Evolutionary conservation across 768 basidiomycete species (phyloP).

Genomic region (Hortiboletus flavorubellus): DNA sequence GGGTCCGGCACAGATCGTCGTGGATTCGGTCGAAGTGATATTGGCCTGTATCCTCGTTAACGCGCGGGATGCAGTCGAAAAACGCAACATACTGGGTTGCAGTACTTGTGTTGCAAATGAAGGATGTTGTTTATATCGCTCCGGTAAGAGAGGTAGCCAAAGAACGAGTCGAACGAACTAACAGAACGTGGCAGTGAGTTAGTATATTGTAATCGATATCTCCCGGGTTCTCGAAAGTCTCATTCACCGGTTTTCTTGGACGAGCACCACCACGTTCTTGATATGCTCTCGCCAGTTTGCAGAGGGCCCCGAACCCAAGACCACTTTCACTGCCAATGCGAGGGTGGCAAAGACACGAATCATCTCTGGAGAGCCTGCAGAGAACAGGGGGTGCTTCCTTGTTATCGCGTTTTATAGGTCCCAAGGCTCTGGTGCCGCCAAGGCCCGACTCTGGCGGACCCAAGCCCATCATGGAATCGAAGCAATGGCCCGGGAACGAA

Average conservation of each 20-base stretch:
- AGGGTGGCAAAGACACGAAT: slow-evolving; percentile 5
- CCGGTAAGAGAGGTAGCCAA: slow-evolving; percentile 27
- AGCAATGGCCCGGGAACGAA: not conserved
- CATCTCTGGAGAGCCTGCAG: slow-evolving; percentile 5
- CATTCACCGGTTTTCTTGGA: slow-evolving; percentile 25
- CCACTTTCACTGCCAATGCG: not conserved
- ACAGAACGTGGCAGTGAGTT: not conserved
- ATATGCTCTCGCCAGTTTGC: slow-evolving; percentile 21
- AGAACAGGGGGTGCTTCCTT: not conserved
- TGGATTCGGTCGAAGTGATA: slow-evolving; percentile 7
- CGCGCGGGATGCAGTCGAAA: not conserved
- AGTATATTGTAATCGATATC: not conserved
- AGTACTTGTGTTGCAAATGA: slow-evolving; percentile 17
- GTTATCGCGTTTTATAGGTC: slow-evolving; percentile 10
- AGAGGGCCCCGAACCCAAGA: not conserved
- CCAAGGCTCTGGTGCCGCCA: not conserved
- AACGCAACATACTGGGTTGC: slow-evolving; percentile 18
- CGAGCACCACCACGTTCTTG: slow-evolving; percentile 27
- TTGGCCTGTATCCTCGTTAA: slow-evolving; percentile 10
- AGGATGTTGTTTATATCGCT: slow-evolving; percentile 24
- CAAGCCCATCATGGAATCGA: too few species aligned
- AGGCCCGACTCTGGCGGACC: not conserved
- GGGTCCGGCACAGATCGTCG: slow-evolving; percentile 19
- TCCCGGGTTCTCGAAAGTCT: not conserved
- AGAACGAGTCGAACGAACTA: slow-evolving; percentile 27